These are phyloP conservation scores for Prunus dulcis DNA, from an alignment of 306 rosid species.

Conservation along the genomic window DNA sequence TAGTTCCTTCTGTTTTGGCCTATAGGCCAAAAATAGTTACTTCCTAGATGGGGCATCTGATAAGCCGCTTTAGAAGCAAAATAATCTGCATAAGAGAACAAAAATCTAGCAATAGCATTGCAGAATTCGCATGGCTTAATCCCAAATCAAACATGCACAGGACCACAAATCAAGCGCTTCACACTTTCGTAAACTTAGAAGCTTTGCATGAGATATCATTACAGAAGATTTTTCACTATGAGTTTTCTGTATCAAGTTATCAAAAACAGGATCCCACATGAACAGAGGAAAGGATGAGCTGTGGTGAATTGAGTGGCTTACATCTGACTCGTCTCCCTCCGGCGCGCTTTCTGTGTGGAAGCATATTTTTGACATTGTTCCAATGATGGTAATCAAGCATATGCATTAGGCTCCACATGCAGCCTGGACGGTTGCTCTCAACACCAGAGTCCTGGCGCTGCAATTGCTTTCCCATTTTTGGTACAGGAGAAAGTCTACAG, in stretches of 20 bases:
- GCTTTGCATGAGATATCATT: no score
- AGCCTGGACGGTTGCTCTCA: constrained; percentile 50
- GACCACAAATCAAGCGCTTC: neutral
- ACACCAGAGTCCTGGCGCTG: constrained; percentile 34
- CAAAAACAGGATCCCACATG: neutral
- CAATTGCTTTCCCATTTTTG: constrained; percentile 56
- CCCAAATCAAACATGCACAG: neutral
- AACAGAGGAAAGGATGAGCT: neutral
- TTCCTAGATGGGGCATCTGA: no score
- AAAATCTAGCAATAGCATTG: neutral
- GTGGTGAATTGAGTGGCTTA: constrained; percentile 27
- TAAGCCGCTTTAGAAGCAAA: neutral
- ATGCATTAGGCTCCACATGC: constrained; percentile 66
- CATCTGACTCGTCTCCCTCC: constrained; percentile 45
- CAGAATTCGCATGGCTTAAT: neutral
- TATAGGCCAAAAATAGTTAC: no score
- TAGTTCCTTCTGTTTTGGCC: no score
- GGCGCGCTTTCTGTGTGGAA: constrained; percentile 41
- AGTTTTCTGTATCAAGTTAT: neutral
- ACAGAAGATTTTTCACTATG: neutral
- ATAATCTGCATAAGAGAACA: neutral
- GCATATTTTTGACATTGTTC: constrained; percentile 54
- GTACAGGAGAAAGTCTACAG: neutral
- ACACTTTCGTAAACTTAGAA: neutral
- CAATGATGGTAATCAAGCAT: constrained; percentile 65